phyloP scores from a whole-genome alignment of 2,329 filamentous ascomycete genomes.

The Penicillium rolfsii region DNA sequence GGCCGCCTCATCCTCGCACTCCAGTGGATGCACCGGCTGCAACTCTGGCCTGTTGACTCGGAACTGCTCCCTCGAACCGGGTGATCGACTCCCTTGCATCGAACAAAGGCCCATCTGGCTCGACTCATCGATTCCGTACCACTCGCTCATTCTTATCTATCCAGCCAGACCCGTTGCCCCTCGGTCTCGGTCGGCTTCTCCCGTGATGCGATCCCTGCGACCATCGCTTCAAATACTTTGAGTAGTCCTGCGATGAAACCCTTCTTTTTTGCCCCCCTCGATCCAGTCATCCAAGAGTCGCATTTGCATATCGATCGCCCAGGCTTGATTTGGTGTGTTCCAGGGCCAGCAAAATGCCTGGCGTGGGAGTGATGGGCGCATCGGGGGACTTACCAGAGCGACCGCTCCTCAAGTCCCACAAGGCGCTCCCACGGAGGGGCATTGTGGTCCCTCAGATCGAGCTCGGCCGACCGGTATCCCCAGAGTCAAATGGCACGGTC shows the following conservation, averaged over 20 bases:
- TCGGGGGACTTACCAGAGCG: slow-evolving; percentile 35
- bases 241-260: slow-evolving; percentile 14
- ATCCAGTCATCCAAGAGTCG: not conserved
- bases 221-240: slow-evolving; percentile 2
- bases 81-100: slow-evolving; percentile 21
- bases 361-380: slow-evolving; percentile 29
- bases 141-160: slow-evolving; percentile 14
- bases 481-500: slow-evolving; percentile 31
- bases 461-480: slow-evolving; percentile 29
- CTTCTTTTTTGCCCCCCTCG: not conserved
- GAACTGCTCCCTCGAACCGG: slow-evolving; percentile 1
- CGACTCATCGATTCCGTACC: slow-evolving; percentile 12
- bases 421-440: slow-evolving; percentile 44
- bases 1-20: not conserved
- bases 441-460: slow-evolving; percentile 31
- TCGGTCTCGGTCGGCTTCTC: not conserved
- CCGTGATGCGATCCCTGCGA: slow-evolving; percentile 20
- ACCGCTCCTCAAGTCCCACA: slow-evolving; percentile 45
- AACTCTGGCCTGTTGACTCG: not conserved
- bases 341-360: slow-evolving; percentile 5
- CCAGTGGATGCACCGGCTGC: not conserved
- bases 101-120: slow-evolving; percentile 10
- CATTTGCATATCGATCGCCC: not conserved
- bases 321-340: not conserved
- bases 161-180: not conserved